phyloP scores from a whole-genome alignment of 2,329 filamentous ascomycete species.

The Malbranchea zuffiana region DNA sequence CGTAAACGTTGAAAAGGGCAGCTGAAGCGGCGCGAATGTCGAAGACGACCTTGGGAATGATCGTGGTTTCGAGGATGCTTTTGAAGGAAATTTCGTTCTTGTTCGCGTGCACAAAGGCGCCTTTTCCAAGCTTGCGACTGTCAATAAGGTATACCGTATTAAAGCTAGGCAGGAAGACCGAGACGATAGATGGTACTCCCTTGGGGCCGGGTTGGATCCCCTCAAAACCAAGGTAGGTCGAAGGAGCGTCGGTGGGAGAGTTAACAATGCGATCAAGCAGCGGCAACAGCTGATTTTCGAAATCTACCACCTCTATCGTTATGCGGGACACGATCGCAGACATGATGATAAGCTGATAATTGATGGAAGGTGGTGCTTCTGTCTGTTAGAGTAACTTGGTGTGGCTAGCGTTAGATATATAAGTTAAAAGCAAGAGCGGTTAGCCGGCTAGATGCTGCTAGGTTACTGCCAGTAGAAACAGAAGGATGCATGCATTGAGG shows the following conservation, averaged over 20 bases:
- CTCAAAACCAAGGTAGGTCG: constrained; percentile 43
- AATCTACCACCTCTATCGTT: too few species aligned
- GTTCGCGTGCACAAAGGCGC: constrained; percentile 32
- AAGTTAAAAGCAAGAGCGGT: too few species aligned
- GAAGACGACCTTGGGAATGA: constrained; percentile 45
- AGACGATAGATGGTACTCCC: constrained; percentile 39
- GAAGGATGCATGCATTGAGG: too few species aligned
- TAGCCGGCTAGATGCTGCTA: too few species aligned
- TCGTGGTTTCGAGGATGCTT: constrained; percentile 35
- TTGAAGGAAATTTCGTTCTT: constrained; percentile 22
- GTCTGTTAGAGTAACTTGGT: too few species aligned
- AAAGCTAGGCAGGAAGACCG: constrained; percentile 26
- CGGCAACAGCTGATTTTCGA: too few species aligned
- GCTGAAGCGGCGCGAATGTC: constrained; percentile 51
- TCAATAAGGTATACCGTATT: constrained; percentile 37
- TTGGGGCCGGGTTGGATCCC: constrained; percentile 35
- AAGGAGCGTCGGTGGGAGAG: constrained; percentile 21
- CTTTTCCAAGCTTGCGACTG: constrained; percentile 27
- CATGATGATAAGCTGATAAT: too few species aligned
- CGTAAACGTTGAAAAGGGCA: constrained; percentile 40
- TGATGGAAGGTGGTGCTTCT: too few species aligned
- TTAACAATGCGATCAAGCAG: constrained; percentile 17
- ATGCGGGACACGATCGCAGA: too few species aligned
- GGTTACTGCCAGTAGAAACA: too few species aligned
- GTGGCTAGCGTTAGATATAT: too few species aligned